phyloP scores from a whole-genome alignment of 495 filamentous ascomycete species.

The Penicillium mononematosum region DNA sequence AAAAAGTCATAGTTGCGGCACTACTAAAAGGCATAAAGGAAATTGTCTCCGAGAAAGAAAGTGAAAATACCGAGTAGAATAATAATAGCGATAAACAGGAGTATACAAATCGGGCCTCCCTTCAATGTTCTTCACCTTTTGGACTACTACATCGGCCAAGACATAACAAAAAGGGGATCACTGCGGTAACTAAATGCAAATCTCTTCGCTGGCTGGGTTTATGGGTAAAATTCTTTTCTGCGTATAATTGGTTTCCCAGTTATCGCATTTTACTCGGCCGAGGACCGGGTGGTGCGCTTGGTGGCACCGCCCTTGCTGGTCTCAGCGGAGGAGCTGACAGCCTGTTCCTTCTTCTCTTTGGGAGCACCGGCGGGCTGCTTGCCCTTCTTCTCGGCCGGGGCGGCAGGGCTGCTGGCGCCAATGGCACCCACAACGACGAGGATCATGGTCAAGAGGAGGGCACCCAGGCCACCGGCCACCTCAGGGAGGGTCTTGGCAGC shows the following conservation, averaged over 20 bases:
- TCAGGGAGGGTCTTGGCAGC: slow-evolving; percentile 91
- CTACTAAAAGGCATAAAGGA: background rate
- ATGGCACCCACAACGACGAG: slow-evolving; percentile 63
- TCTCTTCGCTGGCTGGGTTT: slow-evolving; percentile 8
- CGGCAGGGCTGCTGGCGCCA: slow-evolving; percentile 51
- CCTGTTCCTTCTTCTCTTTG: slow-evolving; percentile 80
- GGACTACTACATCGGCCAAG: slow-evolving; percentile 7
- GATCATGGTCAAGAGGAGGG: slow-evolving; percentile 65
- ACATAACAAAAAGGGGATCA: slow-evolving; percentile 11
- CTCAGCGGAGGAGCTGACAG: slow-evolving; percentile 63
- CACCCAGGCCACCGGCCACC: slow-evolving; percentile 75
- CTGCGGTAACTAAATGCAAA: slow-evolving; percentile 12
- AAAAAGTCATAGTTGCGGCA: background rate
- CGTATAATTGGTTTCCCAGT: slow-evolving; percentile 8
- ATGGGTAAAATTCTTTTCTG: slow-evolving; percentile 5
- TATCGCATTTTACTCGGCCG: slow-evolving; percentile 43
- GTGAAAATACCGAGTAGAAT: slow-evolving; percentile 6
- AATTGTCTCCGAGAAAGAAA: slow-evolving; percentile 4
- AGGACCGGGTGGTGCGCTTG: slow-evolving; percentile 63
- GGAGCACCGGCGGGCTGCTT: slow-evolving; percentile 68
- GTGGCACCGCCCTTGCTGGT: slow-evolving; percentile 63
- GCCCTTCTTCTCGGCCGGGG: slow-evolving; percentile 61
- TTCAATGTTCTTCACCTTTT: slow-evolving; percentile 2
- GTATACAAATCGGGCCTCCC: slow-evolving; percentile 13
- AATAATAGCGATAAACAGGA: slow-evolving; percentile 1